Base-by-base conservation (phyloP, 2,329 filamentous ascomycete species). In the Curvularia sp. region DNA sequence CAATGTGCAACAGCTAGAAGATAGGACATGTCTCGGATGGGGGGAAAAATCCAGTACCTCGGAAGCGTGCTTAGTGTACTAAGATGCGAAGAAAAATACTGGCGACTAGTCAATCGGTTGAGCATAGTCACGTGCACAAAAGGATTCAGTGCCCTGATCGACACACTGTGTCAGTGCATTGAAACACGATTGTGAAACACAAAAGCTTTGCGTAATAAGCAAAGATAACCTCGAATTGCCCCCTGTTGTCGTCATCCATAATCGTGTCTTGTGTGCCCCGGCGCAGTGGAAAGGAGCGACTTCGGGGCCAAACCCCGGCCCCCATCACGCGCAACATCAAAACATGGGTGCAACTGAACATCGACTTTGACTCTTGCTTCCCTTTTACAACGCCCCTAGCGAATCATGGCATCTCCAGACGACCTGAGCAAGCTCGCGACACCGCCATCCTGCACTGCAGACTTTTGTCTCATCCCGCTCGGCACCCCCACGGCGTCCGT, bases 391-490 rank as follows among this genome's bases (percentile, higher is more conserved):
- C 28, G 18, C 13, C 28, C 15, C 5, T 22, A 48, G 26, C 22
- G 15, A 58, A 18, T 39, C 18, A 73, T 72, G 71, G 58, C 64
- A 33, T 60, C 61, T 20, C 60, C 64, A 22, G 59, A 55, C 47
- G 63, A 71, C 44, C 52, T 71, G 24, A 63, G 62, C 6, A 62
- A 64, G 6, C 62, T 75, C 33, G 41, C 54, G 28, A 94, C 92
- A 0, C 93, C 93, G 4, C 81, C 85, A 55, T 81, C 87, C 57
- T 96, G 92, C 79, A 92, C 89, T 54, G 93, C 90, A 57, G 93
- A 97, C 79, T 97, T 97, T 76, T 97, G 93, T 77, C 83, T 97
- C 65, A 89, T 97, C 61, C 93, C 93, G 1, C 89, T 98, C 48
- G 81, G 81, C 58, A 83, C 81, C 10, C 79, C 80, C 4, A 80